Evolutionary conservation across 768 basidiomycete species (phyloP).

Genomic region (Xerocomus potaroensis): DNA sequence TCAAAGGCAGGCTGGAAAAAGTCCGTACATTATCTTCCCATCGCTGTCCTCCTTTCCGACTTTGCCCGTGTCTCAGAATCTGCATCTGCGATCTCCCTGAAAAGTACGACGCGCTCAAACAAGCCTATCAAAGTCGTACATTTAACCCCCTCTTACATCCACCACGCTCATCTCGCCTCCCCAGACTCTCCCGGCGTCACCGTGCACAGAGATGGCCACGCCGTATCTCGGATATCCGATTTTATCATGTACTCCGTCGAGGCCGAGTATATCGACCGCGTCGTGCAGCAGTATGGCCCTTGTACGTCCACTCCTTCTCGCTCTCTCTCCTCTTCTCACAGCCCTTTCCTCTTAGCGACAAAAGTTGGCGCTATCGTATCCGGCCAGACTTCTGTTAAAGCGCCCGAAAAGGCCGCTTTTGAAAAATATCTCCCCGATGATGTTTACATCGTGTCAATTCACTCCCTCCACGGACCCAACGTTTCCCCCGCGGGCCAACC

Average conservation of each 20-base stretch:
- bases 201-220: conserved; percentile 77
- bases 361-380: conserved; percentile 90
- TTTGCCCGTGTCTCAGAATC: conserved; percentile 48
- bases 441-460: conserved; percentile 85
- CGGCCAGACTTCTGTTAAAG: conserved; percentile 96
- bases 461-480: conserved; percentile 91
- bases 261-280: conserved; percentile 77
- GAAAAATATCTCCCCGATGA: conserved; percentile 84
- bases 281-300: conserved; percentile 90
- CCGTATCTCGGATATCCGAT: conserved; percentile 84
- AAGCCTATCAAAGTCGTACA: conserved; percentile 61
- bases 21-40: conserved; percentile 35
- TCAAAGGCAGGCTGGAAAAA: conserved; percentile 81
- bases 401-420: conserved; percentile 87
- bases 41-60: not conserved
- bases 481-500: conserved; percentile 89
- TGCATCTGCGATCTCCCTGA: conserved; percentile 84
- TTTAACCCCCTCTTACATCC: not conserved
- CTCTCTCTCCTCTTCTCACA: conserved; percentile 1
- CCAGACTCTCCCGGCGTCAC: conserved; percentile 57
- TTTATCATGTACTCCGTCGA: conserved; percentile 96
- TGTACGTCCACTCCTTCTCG: conserved; percentile 47
- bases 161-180: conserved; percentile 9
- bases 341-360: conserved; percentile 56
- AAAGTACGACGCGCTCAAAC: conserved; percentile 60